A percentile compares a stretch with the other conserved stretches of the same genome.
Conservation (phyloP, 208 protist genomes). For the Trypanosoma avium region DNA sequence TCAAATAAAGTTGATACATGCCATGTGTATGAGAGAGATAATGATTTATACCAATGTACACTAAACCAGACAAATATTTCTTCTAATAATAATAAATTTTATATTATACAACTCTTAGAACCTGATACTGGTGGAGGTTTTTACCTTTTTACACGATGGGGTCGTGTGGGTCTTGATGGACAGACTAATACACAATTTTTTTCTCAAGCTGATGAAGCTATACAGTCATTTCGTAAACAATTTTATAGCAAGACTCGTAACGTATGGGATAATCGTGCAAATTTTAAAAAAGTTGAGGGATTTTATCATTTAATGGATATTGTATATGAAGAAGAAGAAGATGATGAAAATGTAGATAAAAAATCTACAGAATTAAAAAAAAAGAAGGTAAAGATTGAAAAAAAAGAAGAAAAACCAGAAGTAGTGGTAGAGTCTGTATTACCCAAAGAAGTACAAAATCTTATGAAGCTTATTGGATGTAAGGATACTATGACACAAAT, state of each 20-base stretch:
- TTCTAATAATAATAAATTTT: slow-evolving; percentile 88
- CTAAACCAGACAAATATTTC: slow-evolving; percentile 83
- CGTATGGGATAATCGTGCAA: slow-evolving; percentile 31
- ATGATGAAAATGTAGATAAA: slow-evolving; percentile 21
- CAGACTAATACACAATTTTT: slow-evolving; percentile 45
- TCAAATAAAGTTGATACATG: slow-evolving; percentile 47
- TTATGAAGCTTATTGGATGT: slow-evolving; percentile 72
- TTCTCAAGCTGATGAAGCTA: slow-evolving; percentile 25
- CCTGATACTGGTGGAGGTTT: slow-evolving; percentile 36
- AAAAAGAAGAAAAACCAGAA: too few relatives aligned
- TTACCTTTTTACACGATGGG: slow-evolving; percentile 80
- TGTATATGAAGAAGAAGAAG: slow-evolving; percentile 47
- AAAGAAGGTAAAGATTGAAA: slow-evolving; percentile 23
- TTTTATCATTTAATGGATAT: slow-evolving; percentile 86
- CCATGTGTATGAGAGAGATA: slow-evolving; percentile 56
- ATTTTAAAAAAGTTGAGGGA: slow-evolving; percentile 52
- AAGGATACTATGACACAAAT: slow-evolving; percentile 53
- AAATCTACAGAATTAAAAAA: slow-evolving; percentile 15
- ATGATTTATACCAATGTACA: slow-evolving; percentile 68
- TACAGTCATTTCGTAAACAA: slow-evolving; percentile 39
- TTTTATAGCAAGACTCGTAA: slow-evolving; percentile 73
- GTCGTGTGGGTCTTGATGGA: slow-evolving; percentile 67
- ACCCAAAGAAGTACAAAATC: slow-evolving; percentile 35
- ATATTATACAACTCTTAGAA: slow-evolving; percentile 83
- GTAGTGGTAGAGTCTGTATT: slow-evolving; percentile 45